Conservation (phyloP, 164 flowering plant species). For the Magnolia kwangsiensis region DNA sequence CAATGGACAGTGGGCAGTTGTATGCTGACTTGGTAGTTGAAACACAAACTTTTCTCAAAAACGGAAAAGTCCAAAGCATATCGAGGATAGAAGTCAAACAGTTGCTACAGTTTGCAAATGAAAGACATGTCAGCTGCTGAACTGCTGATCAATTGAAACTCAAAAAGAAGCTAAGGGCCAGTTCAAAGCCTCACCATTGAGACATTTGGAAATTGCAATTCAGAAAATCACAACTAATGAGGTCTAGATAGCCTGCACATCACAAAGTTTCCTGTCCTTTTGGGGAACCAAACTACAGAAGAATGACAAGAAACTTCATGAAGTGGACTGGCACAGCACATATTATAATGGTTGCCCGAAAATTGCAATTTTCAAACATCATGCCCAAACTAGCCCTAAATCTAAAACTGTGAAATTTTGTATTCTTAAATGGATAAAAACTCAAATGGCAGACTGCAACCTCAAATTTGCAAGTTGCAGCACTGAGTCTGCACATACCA, state of each 20-base stretch:
- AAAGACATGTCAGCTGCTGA: not conserved
- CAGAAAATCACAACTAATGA: not conserved
- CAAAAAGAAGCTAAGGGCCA: not conserved
- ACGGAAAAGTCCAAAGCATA: not conserved
- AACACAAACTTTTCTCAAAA: not conserved
- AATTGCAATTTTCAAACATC: not conserved
- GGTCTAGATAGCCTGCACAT: not conserved
- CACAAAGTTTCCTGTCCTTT: not conserved
- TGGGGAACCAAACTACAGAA: constrained; percentile 1
- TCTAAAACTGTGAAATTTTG: not conserved
- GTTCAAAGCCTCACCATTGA: not conserved
- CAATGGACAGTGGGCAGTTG: too few relatives aligned
- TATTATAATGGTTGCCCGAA: not conserved
- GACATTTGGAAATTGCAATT: not conserved
- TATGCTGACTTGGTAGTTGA: not conserved
- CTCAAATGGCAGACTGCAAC: not conserved
- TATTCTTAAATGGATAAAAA: not conserved
- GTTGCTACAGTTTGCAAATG: not conserved
- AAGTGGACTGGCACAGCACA: too few relatives aligned
- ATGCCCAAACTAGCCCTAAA: not conserved
- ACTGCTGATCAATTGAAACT: not conserved
- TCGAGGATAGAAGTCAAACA: not conserved
- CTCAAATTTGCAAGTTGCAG: not conserved
- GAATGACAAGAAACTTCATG: not conserved
- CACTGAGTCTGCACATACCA: not conserved